Evolutionary conservation across 192 early-diverging fungal genomes (phyloP), one percentile per base, ranked within the genome.

Genomic region (Coemansia erecta): DNA sequence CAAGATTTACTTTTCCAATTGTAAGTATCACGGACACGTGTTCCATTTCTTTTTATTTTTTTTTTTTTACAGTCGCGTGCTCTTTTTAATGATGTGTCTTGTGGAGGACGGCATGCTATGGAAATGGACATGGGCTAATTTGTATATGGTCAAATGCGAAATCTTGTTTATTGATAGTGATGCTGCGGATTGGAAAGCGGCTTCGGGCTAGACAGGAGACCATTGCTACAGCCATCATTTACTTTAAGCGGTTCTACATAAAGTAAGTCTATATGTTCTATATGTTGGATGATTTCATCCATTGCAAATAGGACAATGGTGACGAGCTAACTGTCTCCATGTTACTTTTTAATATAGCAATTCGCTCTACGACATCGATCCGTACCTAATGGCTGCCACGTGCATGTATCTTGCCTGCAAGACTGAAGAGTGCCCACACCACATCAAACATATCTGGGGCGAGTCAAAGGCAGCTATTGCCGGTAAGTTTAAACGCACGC

Each of bases 381-480:
- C 90, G 17, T 83, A 83, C 41, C 73, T 97, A 14, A 89, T 94
- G 35, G 70, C 82, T 1, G 83, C 87, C 8, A 92, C 93, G 5
- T 93, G 91, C 61, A 77, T 94, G 49, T 95, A 94, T 57, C 62
- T 95, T 44, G 94, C 93, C 2, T 87, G 88, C 72, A 95, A 97
- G 65, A 87, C 94, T 42, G 93, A 94, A 62, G 94, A 97, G 65
- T 65, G 60, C 50, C 87, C 86, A 12, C 67, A 82, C n/a, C 85
- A 89, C 41, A 86, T 87, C 43, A 89, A 84, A 54, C 66, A 68
- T 17, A 65, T 84, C 11, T 63, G 63, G 61, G 63, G 35, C 12
- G 81, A 81, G 26, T 49, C 70, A 33, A 82, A 76, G n/a, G 60
- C 63, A 8, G 63, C 72, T 7, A 60, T 69, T 17, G 55, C 58